Conservation (phyloP, 2,329 filamentous ascomycete species). For the Chaetomium strumarium region DNA sequence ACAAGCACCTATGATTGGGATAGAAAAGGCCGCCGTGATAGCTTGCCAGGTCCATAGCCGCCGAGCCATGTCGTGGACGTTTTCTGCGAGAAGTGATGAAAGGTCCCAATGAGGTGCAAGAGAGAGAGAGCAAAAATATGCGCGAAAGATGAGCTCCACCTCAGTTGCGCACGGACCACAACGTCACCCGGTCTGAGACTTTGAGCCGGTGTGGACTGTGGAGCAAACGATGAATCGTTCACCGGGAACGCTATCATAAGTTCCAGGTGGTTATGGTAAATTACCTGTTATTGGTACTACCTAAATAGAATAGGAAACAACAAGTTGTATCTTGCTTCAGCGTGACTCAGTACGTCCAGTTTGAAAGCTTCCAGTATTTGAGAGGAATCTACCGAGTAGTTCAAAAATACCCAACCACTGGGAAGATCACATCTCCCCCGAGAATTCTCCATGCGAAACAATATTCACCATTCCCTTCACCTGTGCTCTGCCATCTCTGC, state of each 20-base stretch:
- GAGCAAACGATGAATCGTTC: too few species aligned
- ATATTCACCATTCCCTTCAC: background rate
- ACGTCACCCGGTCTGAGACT: background rate
- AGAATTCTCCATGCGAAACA: background rate
- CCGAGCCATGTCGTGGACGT: background rate
- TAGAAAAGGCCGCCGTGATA: background rate
- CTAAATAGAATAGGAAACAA: too few species aligned
- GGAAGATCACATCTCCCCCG: background rate
- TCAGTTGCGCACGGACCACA: background rate
- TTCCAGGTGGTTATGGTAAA: too few species aligned
- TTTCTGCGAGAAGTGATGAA: background rate
- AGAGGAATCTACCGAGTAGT: slow-evolving; percentile 13
- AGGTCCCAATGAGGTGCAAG: background rate
- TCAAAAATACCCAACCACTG: background rate
- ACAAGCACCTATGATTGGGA: background rate
- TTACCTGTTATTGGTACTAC: too few species aligned
- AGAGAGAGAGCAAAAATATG: background rate
- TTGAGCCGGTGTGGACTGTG: too few species aligned
- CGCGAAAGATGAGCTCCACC: background rate
- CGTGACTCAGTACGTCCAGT: background rate
- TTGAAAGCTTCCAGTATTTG: slow-evolving; percentile 1
- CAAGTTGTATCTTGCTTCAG: background rate
- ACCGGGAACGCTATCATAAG: too few species aligned
- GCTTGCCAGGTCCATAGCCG: background rate
- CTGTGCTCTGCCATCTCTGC: too few species aligned